A percentile compares a stretch with the other conserved stretches of the same genome.
phyloP scores from a whole-genome alignment of 352 stramenopile species.

The Globisporangium spiculum region DNA sequence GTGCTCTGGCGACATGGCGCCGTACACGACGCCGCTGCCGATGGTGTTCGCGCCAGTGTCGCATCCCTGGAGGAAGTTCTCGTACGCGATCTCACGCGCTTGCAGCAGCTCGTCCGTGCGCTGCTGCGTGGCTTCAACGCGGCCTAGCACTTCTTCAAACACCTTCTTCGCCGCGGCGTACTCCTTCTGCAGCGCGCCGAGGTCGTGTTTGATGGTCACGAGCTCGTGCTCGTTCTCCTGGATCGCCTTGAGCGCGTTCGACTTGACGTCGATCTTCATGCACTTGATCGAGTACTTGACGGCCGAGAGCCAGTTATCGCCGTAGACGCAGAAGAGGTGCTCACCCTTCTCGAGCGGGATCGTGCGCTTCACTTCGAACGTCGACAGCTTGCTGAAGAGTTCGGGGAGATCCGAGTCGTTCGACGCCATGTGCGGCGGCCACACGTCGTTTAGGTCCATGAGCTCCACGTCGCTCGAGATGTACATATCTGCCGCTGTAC shows the following conservation, averaged over 20 bases:
- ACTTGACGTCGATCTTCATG: conserved; percentile 69
- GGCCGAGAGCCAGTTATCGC: conserved; percentile 86
- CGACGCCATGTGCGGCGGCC: conserved; percentile 46
- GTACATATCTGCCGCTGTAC: conserved; percentile 88
- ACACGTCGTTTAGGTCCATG: conserved; percentile 85
- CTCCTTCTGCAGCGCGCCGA: conserved; percentile 77
- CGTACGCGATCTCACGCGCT: conserved; percentile 69
- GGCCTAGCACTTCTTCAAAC: conserved; percentile 68
- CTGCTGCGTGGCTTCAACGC: conserved; percentile 66
- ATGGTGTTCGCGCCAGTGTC: conserved; percentile 26
- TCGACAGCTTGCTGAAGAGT: conserved; percentile 80
- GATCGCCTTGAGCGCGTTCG: conserved; percentile 54
- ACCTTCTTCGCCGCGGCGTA: conserved; percentile 75
- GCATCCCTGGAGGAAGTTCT: conserved; percentile 66
- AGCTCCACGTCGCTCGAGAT: conserved; percentile 81
- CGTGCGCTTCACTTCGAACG: conserved; percentile 81
- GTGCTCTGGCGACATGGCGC: conserved; percentile 23
- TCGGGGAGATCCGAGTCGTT: conserved; percentile 75
- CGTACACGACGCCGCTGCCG: conserved; percentile 26
- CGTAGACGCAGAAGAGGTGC: conserved; percentile 86
- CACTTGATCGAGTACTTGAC: conserved; percentile 89
- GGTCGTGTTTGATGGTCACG: conserved; percentile 70
- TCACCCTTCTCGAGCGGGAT: conserved; percentile 75
- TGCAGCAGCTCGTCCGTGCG: conserved; percentile 75
- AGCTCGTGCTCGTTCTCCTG: conserved; percentile 75